A percentile compares a stretch with the other conserved stretches of the same genome.
phyloP scores from a whole-genome alignment of 1,139 yeast genomes.

The Saccharomycopsis crataegensis region DNA sequence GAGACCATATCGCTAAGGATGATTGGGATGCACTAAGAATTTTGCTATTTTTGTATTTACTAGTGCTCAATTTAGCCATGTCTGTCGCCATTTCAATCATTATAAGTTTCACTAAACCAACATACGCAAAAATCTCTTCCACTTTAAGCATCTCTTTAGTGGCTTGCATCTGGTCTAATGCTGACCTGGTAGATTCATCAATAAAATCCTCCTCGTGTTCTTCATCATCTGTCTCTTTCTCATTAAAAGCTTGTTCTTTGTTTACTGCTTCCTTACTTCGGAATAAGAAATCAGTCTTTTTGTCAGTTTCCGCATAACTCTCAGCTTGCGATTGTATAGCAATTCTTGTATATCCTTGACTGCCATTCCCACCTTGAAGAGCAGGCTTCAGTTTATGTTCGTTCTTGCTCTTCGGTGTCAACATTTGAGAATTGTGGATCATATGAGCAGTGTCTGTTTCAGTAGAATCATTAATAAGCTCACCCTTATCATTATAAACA shows the following conservation, averaged over 20 bases:
- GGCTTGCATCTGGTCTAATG: conserved; percentile 60
- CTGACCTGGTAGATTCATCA: conserved; percentile 39
- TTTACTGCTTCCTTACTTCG: conserved; percentile 27
- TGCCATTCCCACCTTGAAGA: conserved; percentile 21
- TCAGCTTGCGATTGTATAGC: conserved; percentile 85
- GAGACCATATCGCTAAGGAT: conserved; percentile 81
- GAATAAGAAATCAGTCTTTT: conserved; percentile 78
- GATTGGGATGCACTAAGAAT: conserved; percentile 65
- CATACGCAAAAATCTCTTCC: conserved; percentile 84
- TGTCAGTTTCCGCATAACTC: conserved; percentile 64
- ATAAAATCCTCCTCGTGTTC: conserved; percentile 33
- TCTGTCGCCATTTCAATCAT: conserved; percentile 78
- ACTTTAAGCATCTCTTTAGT: conserved; percentile 80
- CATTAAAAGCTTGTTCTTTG: conserved; percentile 26
- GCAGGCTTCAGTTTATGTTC: conserved; percentile 19
- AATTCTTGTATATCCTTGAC: conserved; percentile 74
- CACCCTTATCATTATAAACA: conserved; percentile 51
- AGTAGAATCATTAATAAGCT: conserved; percentile 24
- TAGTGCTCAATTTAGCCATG: conserved; percentile 51
- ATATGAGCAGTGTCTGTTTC: conserved; percentile 1
- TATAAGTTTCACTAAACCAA: conserved; percentile 72
- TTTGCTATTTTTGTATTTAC: conserved; percentile 43
- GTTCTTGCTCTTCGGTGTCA: conserved; percentile 14
- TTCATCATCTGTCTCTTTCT: conserved; percentile 21
- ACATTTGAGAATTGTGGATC: not conserved